phyloP scores from a whole-genome alignment of 371 early-diverging fungal genomes.

The Encephalitozoon intestinalis region DNA sequence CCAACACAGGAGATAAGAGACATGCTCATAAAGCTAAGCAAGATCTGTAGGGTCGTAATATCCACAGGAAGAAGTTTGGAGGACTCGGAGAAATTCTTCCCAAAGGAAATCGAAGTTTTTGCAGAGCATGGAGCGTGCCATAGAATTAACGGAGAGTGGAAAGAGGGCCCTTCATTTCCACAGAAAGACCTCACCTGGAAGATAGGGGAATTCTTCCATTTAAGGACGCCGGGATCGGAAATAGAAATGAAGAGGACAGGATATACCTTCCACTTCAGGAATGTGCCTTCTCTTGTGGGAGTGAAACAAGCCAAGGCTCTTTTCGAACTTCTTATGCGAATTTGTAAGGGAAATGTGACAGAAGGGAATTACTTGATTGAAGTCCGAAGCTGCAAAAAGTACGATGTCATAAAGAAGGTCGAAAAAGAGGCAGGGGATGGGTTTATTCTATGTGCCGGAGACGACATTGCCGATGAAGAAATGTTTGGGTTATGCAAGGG shows the following conservation, averaged over 20 bases:
- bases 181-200: constrained; percentile 16
- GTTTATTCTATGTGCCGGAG: constrained; percentile 56
- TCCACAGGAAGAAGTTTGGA: constrained; percentile 55
- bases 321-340: constrained; percentile 13
- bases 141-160: constrained; percentile 51
- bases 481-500: constrained; percentile 50
- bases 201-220: constrained; percentile 44
- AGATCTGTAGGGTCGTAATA: constrained; percentile 47
- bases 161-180: constrained; percentile 10
- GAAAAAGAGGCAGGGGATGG: constrained; percentile 21
- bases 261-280: constrained; percentile 59
- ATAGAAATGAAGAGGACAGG: constrained; percentile 58
- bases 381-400: constrained; percentile 48
- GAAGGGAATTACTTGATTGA: constrained; percentile 58
- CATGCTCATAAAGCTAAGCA: constrained; percentile 34
- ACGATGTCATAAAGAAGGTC: constrained; percentile 28
- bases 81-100: constrained; percentile 56
- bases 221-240: constrained; percentile 55
- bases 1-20: constrained; percentile 47
- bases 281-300: neutral
- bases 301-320: constrained; percentile 36
- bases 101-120: constrained; percentile 50
- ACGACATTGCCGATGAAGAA: constrained; percentile 61
- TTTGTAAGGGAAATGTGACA: constrained; percentile 24
- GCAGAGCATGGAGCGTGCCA: constrained; percentile 60